Conservation (phyloP, 177 flowering plant genomes). For the Tripterygium wilfordii region DNA sequence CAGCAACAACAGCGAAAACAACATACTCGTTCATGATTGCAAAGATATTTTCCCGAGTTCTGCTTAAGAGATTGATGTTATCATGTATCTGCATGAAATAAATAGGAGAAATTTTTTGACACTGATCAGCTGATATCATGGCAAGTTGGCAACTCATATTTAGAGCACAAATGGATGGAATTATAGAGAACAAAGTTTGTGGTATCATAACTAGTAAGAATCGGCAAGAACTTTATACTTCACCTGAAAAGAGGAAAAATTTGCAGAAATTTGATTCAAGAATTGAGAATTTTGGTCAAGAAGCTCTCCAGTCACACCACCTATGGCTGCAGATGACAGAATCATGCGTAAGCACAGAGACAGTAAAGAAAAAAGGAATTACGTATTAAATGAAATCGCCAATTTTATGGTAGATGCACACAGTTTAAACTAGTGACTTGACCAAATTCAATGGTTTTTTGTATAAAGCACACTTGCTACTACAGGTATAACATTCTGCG, state of each 20-base stretch:
- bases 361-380: background rate
- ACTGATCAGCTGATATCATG: too few species aligned
- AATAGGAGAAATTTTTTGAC: too few species aligned
- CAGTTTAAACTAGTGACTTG: too few species aligned
- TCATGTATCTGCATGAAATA: slow-evolving; percentile 63
- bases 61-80: slow-evolving; percentile 72
- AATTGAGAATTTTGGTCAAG: slow-evolving; percentile 71
- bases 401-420: too few species aligned
- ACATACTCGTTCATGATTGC: slow-evolving; percentile 70
- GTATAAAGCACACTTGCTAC: background rate
- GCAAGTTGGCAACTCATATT: too few species aligned
- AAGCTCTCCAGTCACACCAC: slow-evolving; percentile 70
- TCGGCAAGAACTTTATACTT: background rate
- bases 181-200: too few species aligned
- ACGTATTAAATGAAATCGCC: too few species aligned
- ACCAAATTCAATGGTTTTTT: background rate
- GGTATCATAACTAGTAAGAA: too few species aligned
- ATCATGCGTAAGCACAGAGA: background rate
- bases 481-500: too few species aligned
- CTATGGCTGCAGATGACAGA: slow-evolving; percentile 49
- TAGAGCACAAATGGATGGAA: too few species aligned
- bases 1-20: background rate
- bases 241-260: slow-evolving; percentile 67
- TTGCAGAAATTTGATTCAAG: slow-evolving; percentile 69
- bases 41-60: slow-evolving; percentile 69